Base-by-base conservation (phyloP, 345 rosid genomes). In the Kandelia obovata region DNA sequence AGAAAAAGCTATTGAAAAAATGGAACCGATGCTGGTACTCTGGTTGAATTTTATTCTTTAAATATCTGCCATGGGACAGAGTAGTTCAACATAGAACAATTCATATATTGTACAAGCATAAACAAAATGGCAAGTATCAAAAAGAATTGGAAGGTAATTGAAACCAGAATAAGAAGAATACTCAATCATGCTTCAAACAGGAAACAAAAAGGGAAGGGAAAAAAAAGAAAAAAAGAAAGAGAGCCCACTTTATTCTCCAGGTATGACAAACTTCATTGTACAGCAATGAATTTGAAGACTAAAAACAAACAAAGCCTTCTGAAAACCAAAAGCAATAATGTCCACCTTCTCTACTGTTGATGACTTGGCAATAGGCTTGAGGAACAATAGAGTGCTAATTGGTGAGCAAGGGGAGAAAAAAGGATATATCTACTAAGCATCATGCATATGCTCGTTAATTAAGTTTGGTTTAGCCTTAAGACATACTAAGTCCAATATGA, bases 1-100 rank as follows among this genome's bases (percentile, higher is more conserved):
- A 94, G 92, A 95, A 95, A 82, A 95, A 95, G 74, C 99, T 91
- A 71, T 95, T 95, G 81, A 92, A 92, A 72, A 95, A 95, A 74
- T 95, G 97, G 65, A 80, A 92, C 75, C 89, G 85, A 15, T 75
- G 86, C 56, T 60, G 81, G 53, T 89, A 93, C 70, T 85, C 90
- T 4, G 78, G 70, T 67, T 67, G 84, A 78, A 95, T 81, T 75
- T 80, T 87, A 67, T 83, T 88, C 88, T 85, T 87, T 66, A 95
- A 76, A 75, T 87, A 95, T 80, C 99, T 95, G 87, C 56, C 57
- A 79, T 34, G 47, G 26, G 35, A 65, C 15, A 66, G 9, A 23
- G 17, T 43, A 43, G 49, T 13, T 11, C 49, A 43, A 15, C 5
- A 4, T 43, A 43, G 49, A 43, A 56, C 58, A 56, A 56, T 6